Conservation (phyloP, 1,139 yeast genomes). For the Yarrowia galli region DNA sequence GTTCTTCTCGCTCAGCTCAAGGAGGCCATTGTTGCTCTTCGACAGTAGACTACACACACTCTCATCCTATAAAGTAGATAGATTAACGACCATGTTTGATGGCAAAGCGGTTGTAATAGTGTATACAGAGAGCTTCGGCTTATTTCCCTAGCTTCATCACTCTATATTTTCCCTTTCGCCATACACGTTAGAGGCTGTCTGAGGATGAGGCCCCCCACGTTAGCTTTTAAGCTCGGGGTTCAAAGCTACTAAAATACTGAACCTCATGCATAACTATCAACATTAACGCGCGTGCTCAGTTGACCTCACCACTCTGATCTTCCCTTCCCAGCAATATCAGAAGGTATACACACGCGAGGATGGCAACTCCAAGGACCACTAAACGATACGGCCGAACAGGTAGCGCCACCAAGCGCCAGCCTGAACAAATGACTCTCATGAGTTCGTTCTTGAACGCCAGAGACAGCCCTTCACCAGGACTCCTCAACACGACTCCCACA, state of each 20-base stretch:
- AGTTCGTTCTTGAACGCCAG: constrained; percentile 11
- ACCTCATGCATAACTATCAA: constrained; percentile 25
- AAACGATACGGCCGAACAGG: constrained; percentile 19
- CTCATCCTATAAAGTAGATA: not conserved
- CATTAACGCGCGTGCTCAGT: constrained; percentile 9
- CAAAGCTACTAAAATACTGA: not conserved
- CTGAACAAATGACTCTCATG: constrained; percentile 23
- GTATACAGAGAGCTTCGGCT: too few relatives aligned
- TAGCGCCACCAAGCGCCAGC: constrained; percentile 4
- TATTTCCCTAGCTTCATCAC: too few relatives aligned
- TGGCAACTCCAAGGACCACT: constrained; percentile 14
- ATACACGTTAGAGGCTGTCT: not conserved
- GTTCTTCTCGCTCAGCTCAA: constrained; percentile 61
- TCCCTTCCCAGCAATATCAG: not conserved
- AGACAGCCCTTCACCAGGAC: constrained; percentile 17
- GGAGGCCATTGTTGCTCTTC: constrained; percentile 43
- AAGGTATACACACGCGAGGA: constrained; percentile 4
- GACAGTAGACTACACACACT: not conserved
- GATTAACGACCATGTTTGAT: constrained; percentile 8
- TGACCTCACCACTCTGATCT: not conserved
- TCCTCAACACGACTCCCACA: not conserved
- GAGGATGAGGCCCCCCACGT: not conserved
- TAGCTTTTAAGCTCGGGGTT: not conserved
- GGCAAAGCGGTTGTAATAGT: not conserved
- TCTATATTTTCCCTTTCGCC: not conserved